Evolutionary conservation across 306 rosid genomes (phyloP).

Genomic region (Hylodesmum podocarpum): DNA sequence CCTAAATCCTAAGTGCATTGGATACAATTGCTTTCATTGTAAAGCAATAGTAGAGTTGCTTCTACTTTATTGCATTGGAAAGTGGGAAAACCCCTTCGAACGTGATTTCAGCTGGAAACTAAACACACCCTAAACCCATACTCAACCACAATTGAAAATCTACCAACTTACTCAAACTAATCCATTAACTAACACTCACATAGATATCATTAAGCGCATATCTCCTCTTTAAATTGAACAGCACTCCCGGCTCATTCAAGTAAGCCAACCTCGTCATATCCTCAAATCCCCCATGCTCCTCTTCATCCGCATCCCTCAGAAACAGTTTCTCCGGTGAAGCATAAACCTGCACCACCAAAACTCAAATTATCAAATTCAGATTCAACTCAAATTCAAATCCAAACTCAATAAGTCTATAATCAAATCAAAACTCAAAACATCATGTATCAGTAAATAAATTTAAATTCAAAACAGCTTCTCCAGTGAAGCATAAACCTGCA

Average conservation of each 20-base stretch:
- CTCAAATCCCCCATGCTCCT: constrained; percentile 91
- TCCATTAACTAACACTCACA: constrained; percentile 48
- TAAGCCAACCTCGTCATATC: constrained; percentile 91
- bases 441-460: no score
- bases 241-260: constrained; percentile 95
- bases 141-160: constrained; percentile 5
- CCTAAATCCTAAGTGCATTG: no score
- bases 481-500: constrained; percentile 54
- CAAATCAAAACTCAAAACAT: no score
- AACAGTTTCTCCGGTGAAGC: constrained; percentile 56
- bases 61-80: no score
- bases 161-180: not conserved
- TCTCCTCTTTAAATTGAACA: constrained; percentile 89
- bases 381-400: not conserved
- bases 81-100: no score
- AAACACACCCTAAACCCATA: no score
- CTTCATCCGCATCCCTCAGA: constrained; percentile 90
- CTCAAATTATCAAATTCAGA: not conserved
- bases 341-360: constrained; percentile 46
- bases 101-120: no score
- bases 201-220: constrained; percentile 92
- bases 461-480: constrained; percentile 63
- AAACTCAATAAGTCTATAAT: no score
- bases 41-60: no score
- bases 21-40: no score